Evolutionary conservation across 2,329 filamentous ascomycete genomes (phyloP).

Genomic region (Aspergillus fumigatus): DNA sequence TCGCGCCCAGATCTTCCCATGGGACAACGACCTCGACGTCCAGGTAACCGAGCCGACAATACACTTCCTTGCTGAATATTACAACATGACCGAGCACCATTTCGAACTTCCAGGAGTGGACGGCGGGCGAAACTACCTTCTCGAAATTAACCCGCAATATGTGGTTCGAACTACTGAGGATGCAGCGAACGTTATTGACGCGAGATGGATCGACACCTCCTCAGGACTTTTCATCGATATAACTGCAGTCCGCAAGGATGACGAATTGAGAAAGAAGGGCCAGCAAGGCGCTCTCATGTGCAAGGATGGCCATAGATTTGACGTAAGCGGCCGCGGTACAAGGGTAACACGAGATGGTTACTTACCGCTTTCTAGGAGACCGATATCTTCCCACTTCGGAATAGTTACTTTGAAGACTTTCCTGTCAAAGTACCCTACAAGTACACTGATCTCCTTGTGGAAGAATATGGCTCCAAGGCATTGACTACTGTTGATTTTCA

Average conservation of each 20-base stretch:
- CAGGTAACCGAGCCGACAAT: constrained; percentile 54
- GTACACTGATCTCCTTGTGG: constrained; percentile 50
- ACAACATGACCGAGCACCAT: constrained; percentile 59
- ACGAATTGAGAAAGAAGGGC: constrained; percentile 35
- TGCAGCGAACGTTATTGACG: constrained; percentile 54
- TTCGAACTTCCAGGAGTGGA: constrained; percentile 37
- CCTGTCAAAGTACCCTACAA: constrained; percentile 53
- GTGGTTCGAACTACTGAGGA: constrained; percentile 44
- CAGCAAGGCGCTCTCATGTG: constrained; percentile 46
- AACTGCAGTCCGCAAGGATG: constrained; percentile 50
- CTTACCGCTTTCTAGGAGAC: constrained; percentile 30
- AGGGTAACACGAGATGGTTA: not conserved
- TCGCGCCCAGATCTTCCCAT: constrained; percentile 49
- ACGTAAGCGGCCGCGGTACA: constrained; percentile 23
- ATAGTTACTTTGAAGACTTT: constrained; percentile 51
- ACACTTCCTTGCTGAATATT: constrained; percentile 53
- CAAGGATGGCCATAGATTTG: constrained; percentile 55
- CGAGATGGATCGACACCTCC: constrained; percentile 56
- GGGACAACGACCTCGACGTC: constrained; percentile 59
- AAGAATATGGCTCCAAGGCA: constrained; percentile 51
- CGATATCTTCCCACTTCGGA: constrained; percentile 55
- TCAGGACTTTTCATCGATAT: constrained; percentile 61
- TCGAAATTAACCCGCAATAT: constrained; percentile 58
- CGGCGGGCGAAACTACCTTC: constrained; percentile 45
- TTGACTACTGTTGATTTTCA: constrained; percentile 46